A percentile compares a stretch with the other conserved stretches of the same genome.
Evolutionary conservation across 306 rosid species (phyloP).

Genomic region (Nissolia schottii): DNA sequence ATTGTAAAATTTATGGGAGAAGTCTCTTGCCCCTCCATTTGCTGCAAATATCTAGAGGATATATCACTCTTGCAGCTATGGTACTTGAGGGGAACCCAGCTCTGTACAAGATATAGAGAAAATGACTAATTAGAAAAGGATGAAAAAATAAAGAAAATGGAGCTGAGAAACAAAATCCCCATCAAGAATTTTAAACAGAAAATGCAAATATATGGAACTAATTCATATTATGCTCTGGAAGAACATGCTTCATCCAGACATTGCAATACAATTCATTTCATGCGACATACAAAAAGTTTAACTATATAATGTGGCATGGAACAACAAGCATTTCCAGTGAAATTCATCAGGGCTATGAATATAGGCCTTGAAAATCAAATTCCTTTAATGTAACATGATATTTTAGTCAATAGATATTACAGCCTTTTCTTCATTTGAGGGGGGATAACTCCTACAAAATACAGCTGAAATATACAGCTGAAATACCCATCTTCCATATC

Average conservation of each 20-base stretch:
- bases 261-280: background rate
- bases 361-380: background rate
- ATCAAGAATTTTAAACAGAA: background rate
- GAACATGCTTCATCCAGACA: background rate
- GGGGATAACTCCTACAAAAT: background rate
- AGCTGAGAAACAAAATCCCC: conserved; percentile 2
- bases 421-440: background rate
- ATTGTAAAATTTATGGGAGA: conserved; percentile 63
- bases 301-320: background rate
- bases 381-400: background rate
- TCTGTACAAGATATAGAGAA: conserved; percentile 39
- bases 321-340: background rate
- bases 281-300: background rate
- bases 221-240: background rate
- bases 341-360: background rate
- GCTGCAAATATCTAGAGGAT: conserved; percentile 58
- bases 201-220: background rate
- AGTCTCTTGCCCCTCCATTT: conserved; percentile 56
- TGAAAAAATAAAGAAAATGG: background rate
- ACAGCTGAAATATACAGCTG: background rate
- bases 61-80: conserved; percentile 73
- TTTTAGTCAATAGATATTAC: background rate
- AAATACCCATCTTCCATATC: background rate
- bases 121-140: background rate
- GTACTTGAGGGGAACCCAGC: conserved; percentile 81